Evolutionary conservation across 805 yeast genomes (phyloP).

Genomic region (Candida coquimbonensis): DNA sequence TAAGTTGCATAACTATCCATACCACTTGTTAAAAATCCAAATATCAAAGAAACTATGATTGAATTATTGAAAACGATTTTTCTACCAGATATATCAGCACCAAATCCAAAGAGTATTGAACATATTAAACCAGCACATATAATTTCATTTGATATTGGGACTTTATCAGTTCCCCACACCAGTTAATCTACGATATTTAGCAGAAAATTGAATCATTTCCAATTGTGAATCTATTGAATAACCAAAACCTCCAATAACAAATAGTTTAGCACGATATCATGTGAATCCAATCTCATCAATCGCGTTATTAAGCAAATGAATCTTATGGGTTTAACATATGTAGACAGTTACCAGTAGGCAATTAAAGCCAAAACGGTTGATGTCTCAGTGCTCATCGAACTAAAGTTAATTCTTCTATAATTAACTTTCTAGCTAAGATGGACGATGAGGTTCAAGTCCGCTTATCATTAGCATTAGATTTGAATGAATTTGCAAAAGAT

Average conservation of each 20-base stretch:
- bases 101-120: conserved; percentile 39
- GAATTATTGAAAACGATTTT: too few species aligned
- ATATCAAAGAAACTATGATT: too few species aligned
- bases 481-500: too few species aligned
- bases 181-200: conserved; percentile 37
- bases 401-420: too few species aligned
- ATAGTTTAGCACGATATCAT: conserved; percentile 39
- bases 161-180: conserved; percentile 28
- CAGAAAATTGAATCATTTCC: conserved; percentile 39
- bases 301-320: conserved; percentile 43
- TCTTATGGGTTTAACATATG: conserved; percentile 24
- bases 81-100: conserved; percentile 38
- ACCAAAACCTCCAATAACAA: conserved; percentile 45
- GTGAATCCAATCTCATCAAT: conserved; percentile 59
- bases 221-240: conserved; percentile 48
- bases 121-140: conserved; percentile 41
- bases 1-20: too few species aligned
- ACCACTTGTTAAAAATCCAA: too few species aligned
- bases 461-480: too few species aligned
- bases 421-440: too few species aligned
- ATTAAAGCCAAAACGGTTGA: too few species aligned
- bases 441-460: too few species aligned
- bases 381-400: too few species aligned
- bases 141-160: conserved; percentile 37
- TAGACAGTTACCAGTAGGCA: too few species aligned